Base-by-base conservation (phyloP, 305 asterid genomes). In the Rubia occidens region DNA sequence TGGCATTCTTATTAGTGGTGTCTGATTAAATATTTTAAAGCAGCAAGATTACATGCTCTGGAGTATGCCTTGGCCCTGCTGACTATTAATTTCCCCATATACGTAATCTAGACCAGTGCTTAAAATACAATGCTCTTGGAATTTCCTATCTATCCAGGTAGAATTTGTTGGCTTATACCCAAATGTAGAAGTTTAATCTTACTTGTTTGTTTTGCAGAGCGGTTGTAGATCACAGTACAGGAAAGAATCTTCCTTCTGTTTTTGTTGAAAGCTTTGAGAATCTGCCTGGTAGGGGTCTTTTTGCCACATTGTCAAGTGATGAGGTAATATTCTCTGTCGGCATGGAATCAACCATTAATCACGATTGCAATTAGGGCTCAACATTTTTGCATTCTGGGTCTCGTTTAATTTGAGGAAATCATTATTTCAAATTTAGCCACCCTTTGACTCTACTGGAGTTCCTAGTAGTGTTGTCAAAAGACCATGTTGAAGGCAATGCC, bases 201-300 rank as follows among this genome's bases (percentile, higher is more conserved):
- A 39, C 47, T 76, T 71, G 53, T 58, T 82, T 74, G 55, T 82
- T 78, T 20, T 80, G 82, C 94, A 91, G 99, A 81, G 99, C 98
- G 63, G 96, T 91, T 64, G 94, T 95, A 60, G 96, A 89, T 78
- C 99, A 91, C 78, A 89, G 99, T 79, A 58, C 81, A 21, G 98
- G 96, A 75, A 83, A 95, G 84, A 91, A 95, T 77, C 96, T 95
- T 69, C 99, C 99, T 63, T 80, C 89, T 60, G 90, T 95, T 77
- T 88, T 85, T 75, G 92, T 95, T 74, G 96, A 95, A 77, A 89
- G 81, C 74, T 91, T 95, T 43, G 98, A 91, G 84, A 95, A 89
- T 81, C 75, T 95, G 39, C 99, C 99, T 67, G 99, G 99, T 64
- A 88, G 96, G 78, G 96, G 98, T 80, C 93, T 95, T 56, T 81